Evolutionary conservation across 2,329 filamentous ascomycete species (phyloP).

Genomic region (Verticillium klebahnii): DNA sequence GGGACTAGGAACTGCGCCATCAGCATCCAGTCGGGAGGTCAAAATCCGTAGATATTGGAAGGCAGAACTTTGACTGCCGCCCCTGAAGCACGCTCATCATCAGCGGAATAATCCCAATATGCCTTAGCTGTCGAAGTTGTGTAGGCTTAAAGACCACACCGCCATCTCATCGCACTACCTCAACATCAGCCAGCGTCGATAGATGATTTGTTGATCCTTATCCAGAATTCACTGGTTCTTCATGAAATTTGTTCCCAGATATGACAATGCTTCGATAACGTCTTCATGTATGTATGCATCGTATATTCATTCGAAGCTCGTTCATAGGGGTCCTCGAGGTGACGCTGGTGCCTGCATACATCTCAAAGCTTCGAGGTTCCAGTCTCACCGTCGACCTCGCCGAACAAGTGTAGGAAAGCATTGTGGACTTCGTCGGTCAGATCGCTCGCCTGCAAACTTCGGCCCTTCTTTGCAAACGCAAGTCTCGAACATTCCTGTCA

Average conservation of each 20-base stretch:
- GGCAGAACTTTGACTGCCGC: too few relatives aligned
- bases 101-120: too few relatives aligned
- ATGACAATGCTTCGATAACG: neutral
- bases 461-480: conserved; percentile 80
- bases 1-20: too few relatives aligned
- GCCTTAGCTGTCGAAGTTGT: too few relatives aligned
- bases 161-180: neutral
- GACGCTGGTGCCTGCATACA: neutral
- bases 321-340: too few relatives aligned
- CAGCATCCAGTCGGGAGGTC: neutral
- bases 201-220: neutral
- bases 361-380: conserved; percentile 27
- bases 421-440: conserved; percentile 84
- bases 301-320: neutral
- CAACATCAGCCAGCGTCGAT: too few relatives aligned
- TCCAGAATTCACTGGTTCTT: neutral
- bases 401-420: conserved; percentile 77
- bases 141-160: neutral
- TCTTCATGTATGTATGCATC: neutral
- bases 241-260: neutral
- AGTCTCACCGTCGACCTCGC: conserved; percentile 53
- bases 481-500: conserved; percentile 72
- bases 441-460: conserved; percentile 88
- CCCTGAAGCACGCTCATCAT: too few relatives aligned
- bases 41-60: neutral